These are phyloP conservation scores for Acanthamoeba divionensis DNA, from an alignment of 208 protist species.

Conservation along the genomic window DNA sequence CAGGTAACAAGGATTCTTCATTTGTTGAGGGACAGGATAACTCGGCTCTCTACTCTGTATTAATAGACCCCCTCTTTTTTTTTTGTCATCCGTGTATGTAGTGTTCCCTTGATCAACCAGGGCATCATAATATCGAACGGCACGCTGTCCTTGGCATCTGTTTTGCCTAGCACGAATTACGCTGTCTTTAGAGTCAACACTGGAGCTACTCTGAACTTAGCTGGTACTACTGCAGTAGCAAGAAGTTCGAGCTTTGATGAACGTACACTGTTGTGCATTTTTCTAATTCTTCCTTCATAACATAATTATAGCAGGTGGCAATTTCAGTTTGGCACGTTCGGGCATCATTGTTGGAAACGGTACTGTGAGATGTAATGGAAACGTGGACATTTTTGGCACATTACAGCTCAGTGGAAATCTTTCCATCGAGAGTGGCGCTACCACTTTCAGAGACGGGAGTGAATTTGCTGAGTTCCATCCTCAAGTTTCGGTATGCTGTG, in stretches of 20 bases:
- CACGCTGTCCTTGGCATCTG: neutral
- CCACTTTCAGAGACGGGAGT: neutral
- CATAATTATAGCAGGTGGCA: neutral
- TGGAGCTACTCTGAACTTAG: neutral
- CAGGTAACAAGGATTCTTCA: too few species aligned
- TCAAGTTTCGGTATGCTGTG: too few species aligned
- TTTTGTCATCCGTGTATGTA: neutral
- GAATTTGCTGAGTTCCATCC: neutral
- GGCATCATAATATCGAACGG: neutral
- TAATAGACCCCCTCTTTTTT: too few species aligned
- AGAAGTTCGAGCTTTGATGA: too few species aligned
- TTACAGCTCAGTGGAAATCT: neutral
- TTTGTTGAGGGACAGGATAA: too few species aligned
- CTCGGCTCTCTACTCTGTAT: too few species aligned
- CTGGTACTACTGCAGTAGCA: too few species aligned
- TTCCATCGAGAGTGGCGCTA: neutral
- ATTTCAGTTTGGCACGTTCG: neutral
- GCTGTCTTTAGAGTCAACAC: neutral
- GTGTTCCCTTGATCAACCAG: conserved; percentile 4
- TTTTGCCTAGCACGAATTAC: neutral
- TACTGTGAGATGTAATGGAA: neutral
- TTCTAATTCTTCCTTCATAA: too few species aligned
- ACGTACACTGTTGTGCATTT: too few species aligned
- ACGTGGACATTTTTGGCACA: neutral
- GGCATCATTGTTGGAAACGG: neutral